Evolutionary conservation across 23 red algal species (phyloP).

Genomic region (Cyanidioschyzon merolae): DNA sequence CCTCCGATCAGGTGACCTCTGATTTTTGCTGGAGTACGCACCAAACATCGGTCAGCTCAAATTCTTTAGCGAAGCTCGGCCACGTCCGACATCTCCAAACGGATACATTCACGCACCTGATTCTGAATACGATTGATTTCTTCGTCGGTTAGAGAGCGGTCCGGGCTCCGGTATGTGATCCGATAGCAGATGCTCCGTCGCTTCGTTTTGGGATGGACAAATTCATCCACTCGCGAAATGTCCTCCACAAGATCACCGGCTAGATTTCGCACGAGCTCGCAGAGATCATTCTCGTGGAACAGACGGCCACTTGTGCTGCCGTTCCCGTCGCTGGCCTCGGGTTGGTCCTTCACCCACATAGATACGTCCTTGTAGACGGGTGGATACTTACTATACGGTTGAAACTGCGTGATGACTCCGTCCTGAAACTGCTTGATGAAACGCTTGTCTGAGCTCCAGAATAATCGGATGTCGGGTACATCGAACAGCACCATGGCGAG

Average conservation of each 20-base stretch:
- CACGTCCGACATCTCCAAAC: not conserved
- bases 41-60: no score
- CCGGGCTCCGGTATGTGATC: slow-evolving; percentile 70
- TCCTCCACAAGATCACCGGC: slow-evolving; percentile 76
- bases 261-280: slow-evolving; percentile 54
- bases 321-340: not conserved
- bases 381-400: slow-evolving; percentile 69
- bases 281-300: slow-evolving; percentile 77
- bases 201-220: slow-evolving; percentile 33
- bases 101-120: slow-evolving; percentile 30
- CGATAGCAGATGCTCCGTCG: slow-evolving; percentile 61
- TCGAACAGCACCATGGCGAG: slow-evolving; percentile 95
- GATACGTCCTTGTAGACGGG: slow-evolving; percentile 64
- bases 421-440: slow-evolving; percentile 53
- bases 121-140: slow-evolving; percentile 70
- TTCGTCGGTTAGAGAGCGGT: slow-evolving; percentile 61
- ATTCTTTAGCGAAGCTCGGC: not conserved
- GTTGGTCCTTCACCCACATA: slow-evolving; percentile 53
- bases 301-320: slow-evolving; percentile 2
- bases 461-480: slow-evolving; percentile 88
- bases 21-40: no score
- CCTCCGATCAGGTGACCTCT: no score
- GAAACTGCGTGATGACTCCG: slow-evolving; percentile 26
- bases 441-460: slow-evolving; percentile 80
- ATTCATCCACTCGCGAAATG: slow-evolving; percentile 53